phyloP scores from a whole-genome alignment of 1,284 basidiomycete species.

The Leccinum cinnamomeum region DNA sequence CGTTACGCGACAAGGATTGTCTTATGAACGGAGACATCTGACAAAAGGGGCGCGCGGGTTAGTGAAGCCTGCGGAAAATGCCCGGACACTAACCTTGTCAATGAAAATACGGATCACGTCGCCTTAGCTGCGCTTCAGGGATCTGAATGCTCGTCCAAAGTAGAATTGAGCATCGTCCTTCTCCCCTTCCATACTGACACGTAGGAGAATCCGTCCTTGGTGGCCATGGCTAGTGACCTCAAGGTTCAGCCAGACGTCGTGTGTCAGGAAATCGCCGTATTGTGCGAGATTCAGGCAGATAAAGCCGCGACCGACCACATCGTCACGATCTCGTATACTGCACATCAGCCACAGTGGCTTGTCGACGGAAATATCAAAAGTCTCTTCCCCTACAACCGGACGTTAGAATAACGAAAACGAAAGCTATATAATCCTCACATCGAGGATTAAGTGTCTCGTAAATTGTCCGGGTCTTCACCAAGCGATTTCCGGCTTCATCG shows the following conservation, averaged over 20 bases:
- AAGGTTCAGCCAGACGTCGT: slow-evolving; percentile 93
- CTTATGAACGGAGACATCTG: slow-evolving; percentile 95
- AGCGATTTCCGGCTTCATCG: slow-evolving; percentile 85
- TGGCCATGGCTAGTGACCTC: slow-evolving; percentile 53
- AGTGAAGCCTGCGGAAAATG: not conserved
- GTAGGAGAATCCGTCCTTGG: slow-evolving; percentile 80
- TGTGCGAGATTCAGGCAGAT: slow-evolving; percentile 88
- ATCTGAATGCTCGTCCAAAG: slow-evolving; percentile 95
- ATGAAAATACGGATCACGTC: slow-evolving; percentile 98
- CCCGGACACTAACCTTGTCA: slow-evolving; percentile 73
- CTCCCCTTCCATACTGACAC: slow-evolving; percentile 98
- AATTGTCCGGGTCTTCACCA: slow-evolving; percentile 95
- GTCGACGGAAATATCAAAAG: slow-evolving; percentile 91
- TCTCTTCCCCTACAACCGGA: slow-evolving; percentile 80
- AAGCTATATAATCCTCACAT: slow-evolving; percentile 56
- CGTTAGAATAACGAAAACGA: slow-evolving; percentile 4
- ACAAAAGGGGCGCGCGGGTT: not conserved
- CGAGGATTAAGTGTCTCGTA: slow-evolving; percentile 89
- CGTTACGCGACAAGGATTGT: slow-evolving; percentile 80
- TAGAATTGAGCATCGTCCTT: slow-evolving; percentile 98
- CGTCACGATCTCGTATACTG: slow-evolving; percentile 90
- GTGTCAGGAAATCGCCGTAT: slow-evolving; percentile 87
- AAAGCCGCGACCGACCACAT: slow-evolving; percentile 89
- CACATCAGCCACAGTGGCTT: slow-evolving; percentile 94
- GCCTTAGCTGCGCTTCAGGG: slow-evolving; percentile 89